Evolutionary conservation across 768 basidiomycete genomes (phyloP).

Genomic region (Leccinum incarnatum): DNA sequence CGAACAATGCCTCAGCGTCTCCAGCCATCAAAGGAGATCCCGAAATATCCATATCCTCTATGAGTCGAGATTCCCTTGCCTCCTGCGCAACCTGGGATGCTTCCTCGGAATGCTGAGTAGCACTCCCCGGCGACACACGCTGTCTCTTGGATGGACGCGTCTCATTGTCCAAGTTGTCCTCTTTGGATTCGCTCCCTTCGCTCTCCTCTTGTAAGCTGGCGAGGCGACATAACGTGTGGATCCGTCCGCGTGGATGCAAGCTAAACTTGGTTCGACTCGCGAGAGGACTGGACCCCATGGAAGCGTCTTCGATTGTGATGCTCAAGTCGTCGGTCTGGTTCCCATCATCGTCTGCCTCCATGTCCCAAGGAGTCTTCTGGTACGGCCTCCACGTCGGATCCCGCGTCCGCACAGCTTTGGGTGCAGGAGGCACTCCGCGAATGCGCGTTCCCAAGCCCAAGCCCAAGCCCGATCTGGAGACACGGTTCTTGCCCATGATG

Average conservation of each 20-base stretch:
- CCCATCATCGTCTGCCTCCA: slow-evolving; percentile 17
- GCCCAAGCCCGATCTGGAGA: slow-evolving; percentile 26
- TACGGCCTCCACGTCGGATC: slow-evolving; percentile 16
- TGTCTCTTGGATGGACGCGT: slow-evolving; percentile 23
- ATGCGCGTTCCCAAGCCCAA: slow-evolving; percentile 4
- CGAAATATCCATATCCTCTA: slow-evolving; percentile 28
- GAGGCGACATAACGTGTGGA: slow-evolving; percentile 10
- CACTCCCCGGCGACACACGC: slow-evolving; percentile 3
- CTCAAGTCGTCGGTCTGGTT: slow-evolving; percentile 6
- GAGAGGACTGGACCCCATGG: slow-evolving; percentile 28
- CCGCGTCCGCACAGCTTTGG: slow-evolving; percentile 28
- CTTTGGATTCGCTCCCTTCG: slow-evolving; percentile 18
- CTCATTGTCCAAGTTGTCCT: slow-evolving; percentile 6
- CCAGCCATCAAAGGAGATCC: slow-evolving; percentile 21
- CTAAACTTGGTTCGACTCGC: slow-evolving; percentile 17
- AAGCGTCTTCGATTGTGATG: slow-evolving; percentile 16
- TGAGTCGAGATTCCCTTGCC: slow-evolving; percentile 16
- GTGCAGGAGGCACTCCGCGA: slow-evolving; percentile 31
- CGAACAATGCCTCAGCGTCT: neutral
- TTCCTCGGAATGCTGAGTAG: neutral
- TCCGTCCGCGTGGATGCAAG: slow-evolving; percentile 7
- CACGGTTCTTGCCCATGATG: slow-evolving; percentile 31
- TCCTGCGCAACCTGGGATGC: neutral
- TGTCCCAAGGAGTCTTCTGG: slow-evolving; percentile 25
- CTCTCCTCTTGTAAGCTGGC: slow-evolving; percentile 29